Percentiles rank a stretch among this genome's conserved stretches.
Evolutionary conservation across 352 stramenopile genomes (phyloP).

Genomic region (Phytophthora vignae): DNA sequence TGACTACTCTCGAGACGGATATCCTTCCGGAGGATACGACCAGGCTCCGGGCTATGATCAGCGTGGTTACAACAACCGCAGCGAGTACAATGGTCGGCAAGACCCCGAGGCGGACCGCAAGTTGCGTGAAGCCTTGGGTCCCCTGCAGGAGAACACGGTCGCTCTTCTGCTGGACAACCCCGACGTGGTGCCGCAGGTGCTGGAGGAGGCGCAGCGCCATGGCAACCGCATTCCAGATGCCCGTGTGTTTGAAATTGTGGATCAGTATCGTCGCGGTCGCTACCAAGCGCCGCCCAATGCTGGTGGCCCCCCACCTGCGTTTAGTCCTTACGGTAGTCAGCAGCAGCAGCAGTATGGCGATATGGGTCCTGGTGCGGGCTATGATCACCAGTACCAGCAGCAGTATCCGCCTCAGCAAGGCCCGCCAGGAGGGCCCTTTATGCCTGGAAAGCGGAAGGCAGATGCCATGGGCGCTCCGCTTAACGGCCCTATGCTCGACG

Average conservation of each 20-base stretch:
- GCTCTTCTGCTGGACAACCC: slow-evolving; percentile 77
- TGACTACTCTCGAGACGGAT: slow-evolving; percentile 33
- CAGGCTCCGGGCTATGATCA: slow-evolving; percentile 33
- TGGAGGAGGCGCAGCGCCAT: slow-evolving; percentile 83
- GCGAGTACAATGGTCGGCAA: slow-evolving; percentile 38
- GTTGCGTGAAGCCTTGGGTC: slow-evolving; percentile 69
- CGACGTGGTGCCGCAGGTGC: slow-evolving; percentile 77
- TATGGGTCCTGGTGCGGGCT: slow-evolving; percentile 39
- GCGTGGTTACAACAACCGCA: slow-evolving; percentile 32
- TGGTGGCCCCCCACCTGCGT: slow-evolving; percentile 39
- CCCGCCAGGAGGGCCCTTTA: slow-evolving; percentile 31
- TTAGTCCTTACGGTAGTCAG: slow-evolving; percentile 58
- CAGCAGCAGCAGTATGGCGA: slow-evolving; percentile 45
- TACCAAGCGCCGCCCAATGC: slow-evolving; percentile 39
- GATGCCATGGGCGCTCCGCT: slow-evolving; percentile 38
- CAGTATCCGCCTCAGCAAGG: slow-evolving; percentile 45
- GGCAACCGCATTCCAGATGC: slow-evolving; percentile 79
- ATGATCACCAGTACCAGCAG: slow-evolving; percentile 38
- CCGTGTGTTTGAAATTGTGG: slow-evolving; percentile 83
- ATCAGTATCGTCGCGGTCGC: slow-evolving; percentile 59
- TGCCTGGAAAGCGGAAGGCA: slow-evolving; percentile 56
- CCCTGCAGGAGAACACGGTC: slow-evolving; percentile 79
- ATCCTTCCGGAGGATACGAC: slow-evolving; percentile 32
- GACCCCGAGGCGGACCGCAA: slow-evolving; percentile 69
- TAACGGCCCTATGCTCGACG: slow-evolving; percentile 49